Conservation (phyloP, 257 asterid genomes). For the Solanum pinnatisectum region DNA sequence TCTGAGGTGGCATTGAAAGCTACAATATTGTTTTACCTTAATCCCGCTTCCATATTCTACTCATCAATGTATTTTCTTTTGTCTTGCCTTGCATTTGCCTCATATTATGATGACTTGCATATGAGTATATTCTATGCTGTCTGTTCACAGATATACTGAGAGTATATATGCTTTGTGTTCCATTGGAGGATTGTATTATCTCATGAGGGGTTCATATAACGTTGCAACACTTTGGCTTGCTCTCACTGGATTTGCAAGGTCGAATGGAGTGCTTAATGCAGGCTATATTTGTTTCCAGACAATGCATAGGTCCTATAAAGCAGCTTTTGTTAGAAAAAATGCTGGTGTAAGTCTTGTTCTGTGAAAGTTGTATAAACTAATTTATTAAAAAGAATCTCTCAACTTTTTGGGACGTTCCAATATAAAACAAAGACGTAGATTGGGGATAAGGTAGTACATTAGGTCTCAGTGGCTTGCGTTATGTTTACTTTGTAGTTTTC, state of each 20-base stretch:
- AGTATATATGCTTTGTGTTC: constrained; percentile 70
- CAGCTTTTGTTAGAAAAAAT: constrained; percentile 27
- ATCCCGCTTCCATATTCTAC: constrained; percentile 95
- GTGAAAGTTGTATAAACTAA: background rate
- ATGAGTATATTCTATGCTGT: constrained; percentile 7
- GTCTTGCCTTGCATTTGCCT: constrained; percentile 1
- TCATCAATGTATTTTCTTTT: constrained; percentile 63
- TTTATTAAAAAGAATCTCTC: no score
- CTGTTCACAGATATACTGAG: constrained; percentile 73
- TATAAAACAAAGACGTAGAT: no score
- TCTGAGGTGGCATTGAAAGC: constrained; percentile 70
- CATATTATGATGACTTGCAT: background rate
- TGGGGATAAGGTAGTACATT: no score
- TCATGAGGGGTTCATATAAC: constrained; percentile 38
- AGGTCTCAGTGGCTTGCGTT: no score
- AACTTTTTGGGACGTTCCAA: no score
- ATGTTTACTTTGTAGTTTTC: no score
- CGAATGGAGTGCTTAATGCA: constrained; percentile 88
- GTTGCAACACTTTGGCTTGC: constrained; percentile 62
- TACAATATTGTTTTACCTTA: constrained; percentile 77
- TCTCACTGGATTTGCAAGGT: constrained; percentile 74
- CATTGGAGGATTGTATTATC: constrained; percentile 61
- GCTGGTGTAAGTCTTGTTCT: constrained; percentile 38
- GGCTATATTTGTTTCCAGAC: constrained; percentile 69
- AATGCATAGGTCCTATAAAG: constrained; percentile 48